Conservation (phyloP, 176 grass and related monocot species). For the Olyra latifolia region DNA sequence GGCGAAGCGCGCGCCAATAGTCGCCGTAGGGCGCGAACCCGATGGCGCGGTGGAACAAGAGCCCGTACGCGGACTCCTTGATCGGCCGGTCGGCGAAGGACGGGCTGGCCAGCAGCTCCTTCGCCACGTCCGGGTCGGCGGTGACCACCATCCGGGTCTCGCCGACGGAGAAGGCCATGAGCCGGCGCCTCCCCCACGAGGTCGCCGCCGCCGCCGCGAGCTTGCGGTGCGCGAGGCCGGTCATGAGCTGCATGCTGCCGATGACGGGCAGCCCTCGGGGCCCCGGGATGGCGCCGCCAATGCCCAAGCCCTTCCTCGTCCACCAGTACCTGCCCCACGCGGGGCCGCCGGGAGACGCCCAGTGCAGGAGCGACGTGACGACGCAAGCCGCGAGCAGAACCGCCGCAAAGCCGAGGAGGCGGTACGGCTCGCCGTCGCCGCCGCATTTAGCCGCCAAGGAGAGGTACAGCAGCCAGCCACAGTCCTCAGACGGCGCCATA, state of each 20-base stretch:
- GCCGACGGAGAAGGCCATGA: constrained; percentile 79
- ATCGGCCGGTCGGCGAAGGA: constrained; percentile 69
- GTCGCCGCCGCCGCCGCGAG: constrained; percentile 38
- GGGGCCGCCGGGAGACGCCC: constrained; percentile 59
- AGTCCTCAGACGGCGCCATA: constrained; percentile 46
- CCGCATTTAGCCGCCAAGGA: constrained; percentile 71
- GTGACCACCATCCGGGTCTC: constrained; percentile 64
- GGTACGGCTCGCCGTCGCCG: constrained; percentile 36
- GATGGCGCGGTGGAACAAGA: constrained; percentile 84
- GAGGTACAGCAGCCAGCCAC: constrained; percentile 58
- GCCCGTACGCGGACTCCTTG: constrained; percentile 77
- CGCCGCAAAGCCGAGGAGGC: constrained; percentile 8
- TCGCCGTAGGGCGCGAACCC: constrained; percentile 74
- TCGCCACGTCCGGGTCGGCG: constrained; percentile 62
- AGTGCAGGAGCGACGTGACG: constrained; percentile 54
- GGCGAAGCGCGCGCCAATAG: constrained; percentile 82
- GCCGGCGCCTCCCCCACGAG: neutral
- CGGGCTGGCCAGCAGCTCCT: constrained; percentile 60
- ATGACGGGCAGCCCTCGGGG: constrained; percentile 57
- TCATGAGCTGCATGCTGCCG: constrained; percentile 72
- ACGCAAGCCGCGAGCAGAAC: constrained; percentile 19
- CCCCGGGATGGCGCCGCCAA: constrained; percentile 41
- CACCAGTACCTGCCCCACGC: constrained; percentile 78
- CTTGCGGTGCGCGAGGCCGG: constrained; percentile 75
- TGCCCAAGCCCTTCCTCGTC: constrained; percentile 9